Percentiles rank a stretch among this genome's conserved stretches.
phyloP scores from a whole-genome alignment of 352 stramenopile species.

The Globisporangium paroecandrum region DNA sequence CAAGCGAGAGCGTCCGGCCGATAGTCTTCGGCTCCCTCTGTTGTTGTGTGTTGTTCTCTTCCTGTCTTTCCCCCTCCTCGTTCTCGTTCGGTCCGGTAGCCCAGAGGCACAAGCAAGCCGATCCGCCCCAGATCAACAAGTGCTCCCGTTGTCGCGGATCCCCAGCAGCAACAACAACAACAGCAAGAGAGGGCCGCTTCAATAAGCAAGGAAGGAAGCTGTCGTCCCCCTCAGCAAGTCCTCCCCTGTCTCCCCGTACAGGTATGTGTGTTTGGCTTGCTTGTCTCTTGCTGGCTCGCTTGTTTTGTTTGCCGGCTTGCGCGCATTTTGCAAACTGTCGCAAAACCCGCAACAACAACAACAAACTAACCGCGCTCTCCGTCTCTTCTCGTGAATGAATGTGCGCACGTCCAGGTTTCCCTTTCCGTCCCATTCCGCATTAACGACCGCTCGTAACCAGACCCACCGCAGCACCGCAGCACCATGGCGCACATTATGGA shows the following conservation, averaged over 20 bases:
- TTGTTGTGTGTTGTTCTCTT: not conserved
- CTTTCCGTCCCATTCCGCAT: not conserved
- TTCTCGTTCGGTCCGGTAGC: not conserved
- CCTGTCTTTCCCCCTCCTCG: not conserved
- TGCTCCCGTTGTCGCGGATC: not conserved
- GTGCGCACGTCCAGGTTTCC: not conserved
- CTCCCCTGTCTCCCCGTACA: not conserved
- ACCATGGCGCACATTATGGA: constrained; percentile 66
- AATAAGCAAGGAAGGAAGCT: not conserved
- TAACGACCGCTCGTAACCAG: not conserved
- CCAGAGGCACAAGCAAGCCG: not conserved
- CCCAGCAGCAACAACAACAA: not conserved
- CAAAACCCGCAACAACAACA: not conserved
- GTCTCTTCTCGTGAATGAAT: not conserved
- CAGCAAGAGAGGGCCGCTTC: not conserved
- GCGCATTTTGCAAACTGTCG: constrained; percentile 3
- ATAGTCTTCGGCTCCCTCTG: not conserved
- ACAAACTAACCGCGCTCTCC: not conserved
- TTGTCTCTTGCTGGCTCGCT: constrained; percentile 1
- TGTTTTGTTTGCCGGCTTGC: not conserved
- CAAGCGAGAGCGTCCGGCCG: not conserved
- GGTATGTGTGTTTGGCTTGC: constrained; percentile 1
- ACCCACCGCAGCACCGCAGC: not conserved
- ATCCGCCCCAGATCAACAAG: not conserved
- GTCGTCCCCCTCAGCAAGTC: not conserved